Conservation (phyloP, 345 rosid species). For the Alliaria petiolata region DNA sequence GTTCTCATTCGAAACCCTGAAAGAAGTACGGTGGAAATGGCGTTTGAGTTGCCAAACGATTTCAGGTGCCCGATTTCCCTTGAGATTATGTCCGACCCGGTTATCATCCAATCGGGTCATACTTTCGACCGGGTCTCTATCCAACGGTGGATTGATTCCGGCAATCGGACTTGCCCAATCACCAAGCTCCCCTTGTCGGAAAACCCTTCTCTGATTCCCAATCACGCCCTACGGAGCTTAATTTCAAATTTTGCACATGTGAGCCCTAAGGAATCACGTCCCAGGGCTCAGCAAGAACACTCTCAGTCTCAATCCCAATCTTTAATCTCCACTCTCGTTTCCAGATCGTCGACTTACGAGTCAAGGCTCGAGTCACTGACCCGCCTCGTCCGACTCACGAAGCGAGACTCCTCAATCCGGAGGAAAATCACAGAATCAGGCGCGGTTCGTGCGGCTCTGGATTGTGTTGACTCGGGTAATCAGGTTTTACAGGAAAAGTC, state of each 20-base stretch:
- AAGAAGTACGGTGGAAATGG: constrained; percentile 45
- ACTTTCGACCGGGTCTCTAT: constrained; percentile 92
- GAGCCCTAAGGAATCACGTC: constrained; percentile 26
- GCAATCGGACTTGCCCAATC: constrained; percentile 88
- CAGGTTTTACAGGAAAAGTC: constrained; percentile 58
- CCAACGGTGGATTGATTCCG: constrained; percentile 89
- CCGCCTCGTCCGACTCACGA: constrained; percentile 55
- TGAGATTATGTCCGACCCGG: constrained; percentile 97
- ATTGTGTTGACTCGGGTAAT: constrained; percentile 49
- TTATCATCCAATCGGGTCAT: constrained; percentile 89
- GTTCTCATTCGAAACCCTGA: no score
- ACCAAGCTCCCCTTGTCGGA: constrained; percentile 75
- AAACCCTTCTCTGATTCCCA: constrained; percentile 74
- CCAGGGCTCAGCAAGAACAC: constrained; percentile 15
- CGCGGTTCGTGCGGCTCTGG: constrained; percentile 65
- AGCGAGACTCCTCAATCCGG: constrained; percentile 63
- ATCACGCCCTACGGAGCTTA: constrained; percentile 79
- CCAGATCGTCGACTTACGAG: constrained; percentile 41
- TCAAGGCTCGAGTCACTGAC: constrained; percentile 58
- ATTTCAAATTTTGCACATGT: constrained; percentile 60
- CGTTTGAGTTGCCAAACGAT: constrained; percentile 67
- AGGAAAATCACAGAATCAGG: constrained; percentile 81
- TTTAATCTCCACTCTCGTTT: constrained; percentile 50
- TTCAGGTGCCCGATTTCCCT: constrained; percentile 96
- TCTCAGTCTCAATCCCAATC: constrained; percentile 43